These are phyloP conservation scores for Xylariaceae sp. DNA, from an alignment of 2,329 filamentous ascomycete species.

Conservation along the genomic window DNA sequence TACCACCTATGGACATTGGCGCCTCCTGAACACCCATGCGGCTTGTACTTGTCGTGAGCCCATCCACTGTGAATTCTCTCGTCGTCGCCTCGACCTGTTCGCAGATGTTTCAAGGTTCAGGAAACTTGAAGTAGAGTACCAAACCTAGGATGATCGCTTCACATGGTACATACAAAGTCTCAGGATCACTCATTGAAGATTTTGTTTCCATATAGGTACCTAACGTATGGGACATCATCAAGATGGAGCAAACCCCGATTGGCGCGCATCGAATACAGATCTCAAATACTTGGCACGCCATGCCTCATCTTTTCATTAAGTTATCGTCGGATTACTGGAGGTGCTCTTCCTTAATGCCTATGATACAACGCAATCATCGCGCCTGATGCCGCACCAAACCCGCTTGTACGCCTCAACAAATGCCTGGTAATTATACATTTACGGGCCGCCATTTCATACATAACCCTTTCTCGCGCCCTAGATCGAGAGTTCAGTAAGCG, in stretches of 20 bases:
- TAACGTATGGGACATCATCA: too few species aligned
- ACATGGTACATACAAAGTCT: too few species aligned
- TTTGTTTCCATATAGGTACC: too few species aligned
- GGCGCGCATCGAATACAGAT: too few species aligned
- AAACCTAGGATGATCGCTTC: too few species aligned
- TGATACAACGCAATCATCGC: conserved; percentile 23
- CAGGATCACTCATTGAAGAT: too few species aligned
- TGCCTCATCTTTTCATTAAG: background rate
- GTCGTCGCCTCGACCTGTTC: background rate
- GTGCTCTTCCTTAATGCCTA: conserved; percentile 19
- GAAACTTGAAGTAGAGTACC: background rate
- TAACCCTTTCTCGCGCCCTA: conserved; percentile 65
- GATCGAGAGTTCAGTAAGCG: conserved; percentile 10
- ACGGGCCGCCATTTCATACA: conserved; percentile 44
- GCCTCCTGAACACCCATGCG: too few species aligned
- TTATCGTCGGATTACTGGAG: conserved; percentile 2
- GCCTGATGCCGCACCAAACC: conserved; percentile 18
- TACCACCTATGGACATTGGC: background rate
- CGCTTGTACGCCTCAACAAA: conserved; percentile 24
- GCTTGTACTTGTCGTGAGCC: too few species aligned
- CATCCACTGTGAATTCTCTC: too few species aligned
- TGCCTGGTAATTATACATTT: conserved; percentile 10
- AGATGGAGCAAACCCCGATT: background rate
- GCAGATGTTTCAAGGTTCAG: background rate
- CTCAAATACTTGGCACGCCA: too few species aligned